Base-by-base conservation (phyloP, 352 stramenopile genomes). In the Phytophthora crassamura region DNA sequence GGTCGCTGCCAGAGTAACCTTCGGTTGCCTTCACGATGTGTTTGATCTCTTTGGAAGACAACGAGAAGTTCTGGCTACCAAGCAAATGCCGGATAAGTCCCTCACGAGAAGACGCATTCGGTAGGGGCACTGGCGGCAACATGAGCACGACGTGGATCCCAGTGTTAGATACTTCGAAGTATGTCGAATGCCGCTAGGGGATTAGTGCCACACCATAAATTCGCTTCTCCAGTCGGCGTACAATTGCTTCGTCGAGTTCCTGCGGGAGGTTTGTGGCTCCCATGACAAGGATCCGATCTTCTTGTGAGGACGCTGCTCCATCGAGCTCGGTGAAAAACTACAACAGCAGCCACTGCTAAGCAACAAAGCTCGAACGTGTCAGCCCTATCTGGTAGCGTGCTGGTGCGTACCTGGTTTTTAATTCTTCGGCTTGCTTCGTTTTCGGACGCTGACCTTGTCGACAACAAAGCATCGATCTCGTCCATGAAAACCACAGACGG, bases 251-350 rank as follows among this genome's bases (percentile, higher is more conserved):
- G 48, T 97, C 89, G 5, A 97, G 78, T 35, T 97, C 88, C 36
- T 91, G 80, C 0, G 89, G 89, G 7, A 94, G 67, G 32, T 97
- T 97, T 0, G 90, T 97, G 20, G 90, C 90, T 15, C 86, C 90
- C 77, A 97, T 92, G 46, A 97, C 79, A 15, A 97, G 78, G 33
- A 97, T 91, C 12, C 82, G 82, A 53, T 97, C 89, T 2, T 91
- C 78, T 25, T 79, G 60, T 3, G 70, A 86, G 10, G 86, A 94
- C 2, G 83, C 77, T 1, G 84, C 83, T 39, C 90, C 90, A 58
- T 97, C 88, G 4, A 97, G 60, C 60, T 96, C 87, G 1, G 80
- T 92, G 54, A 97, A 93, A 65, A 97, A 97, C 88, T 95, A 36
- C 34, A 61, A 50, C 9, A 16, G 6, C 4, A 51, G 42, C 18